Percentiles rank a stretch among this genome's conserved stretches.
Evolutionary conservation across 352 stramenopile species (phyloP).

Genomic region (Globisporangium paddicum): DNA sequence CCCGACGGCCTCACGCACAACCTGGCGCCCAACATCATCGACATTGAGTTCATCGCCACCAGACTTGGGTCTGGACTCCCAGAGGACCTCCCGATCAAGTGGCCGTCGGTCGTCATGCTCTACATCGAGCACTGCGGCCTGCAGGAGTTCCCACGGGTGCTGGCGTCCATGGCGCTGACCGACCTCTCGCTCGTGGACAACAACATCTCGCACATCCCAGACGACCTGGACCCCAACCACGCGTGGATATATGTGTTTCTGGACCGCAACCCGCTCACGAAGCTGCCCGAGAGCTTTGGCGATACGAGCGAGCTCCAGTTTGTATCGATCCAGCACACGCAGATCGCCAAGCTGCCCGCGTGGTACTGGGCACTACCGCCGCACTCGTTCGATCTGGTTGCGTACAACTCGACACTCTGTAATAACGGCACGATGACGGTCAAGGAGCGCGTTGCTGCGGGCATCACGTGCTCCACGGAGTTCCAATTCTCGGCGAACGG

Average conservation of each 20-base stretch:
- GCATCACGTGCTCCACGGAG: not conserved
- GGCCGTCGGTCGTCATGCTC: conserved; percentile 21
- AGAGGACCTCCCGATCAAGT: conserved; percentile 17
- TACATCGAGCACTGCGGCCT: conserved; percentile 27
- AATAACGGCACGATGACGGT: not conserved
- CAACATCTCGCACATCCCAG: conserved; percentile 18
- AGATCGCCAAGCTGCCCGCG: not conserved
- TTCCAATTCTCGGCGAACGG: not conserved
- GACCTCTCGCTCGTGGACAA: conserved; percentile 29
- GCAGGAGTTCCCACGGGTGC: conserved; percentile 14
- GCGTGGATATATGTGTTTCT: conserved; percentile 27
- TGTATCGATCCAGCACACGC: conserved; percentile 2
- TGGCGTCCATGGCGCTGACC: conserved; percentile 16
- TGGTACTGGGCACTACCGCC: not conserved
- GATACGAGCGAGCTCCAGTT: not conserved
- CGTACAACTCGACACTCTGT: conserved; percentile 1
- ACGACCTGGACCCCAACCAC: conserved; percentile 6
- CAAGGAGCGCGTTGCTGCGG: not conserved
- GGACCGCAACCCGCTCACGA: conserved; percentile 22
- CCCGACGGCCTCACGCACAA: conserved; percentile 22
- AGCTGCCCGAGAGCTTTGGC: conserved; percentile 3
- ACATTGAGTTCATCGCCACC: conserved; percentile 23
- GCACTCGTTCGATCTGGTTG: not conserved
- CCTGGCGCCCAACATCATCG: conserved; percentile 15
- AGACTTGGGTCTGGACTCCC: not conserved